Evolutionary conservation across 805 yeast genomes (phyloP).

Genomic region (Wickerhamiella parazyma): DNA sequence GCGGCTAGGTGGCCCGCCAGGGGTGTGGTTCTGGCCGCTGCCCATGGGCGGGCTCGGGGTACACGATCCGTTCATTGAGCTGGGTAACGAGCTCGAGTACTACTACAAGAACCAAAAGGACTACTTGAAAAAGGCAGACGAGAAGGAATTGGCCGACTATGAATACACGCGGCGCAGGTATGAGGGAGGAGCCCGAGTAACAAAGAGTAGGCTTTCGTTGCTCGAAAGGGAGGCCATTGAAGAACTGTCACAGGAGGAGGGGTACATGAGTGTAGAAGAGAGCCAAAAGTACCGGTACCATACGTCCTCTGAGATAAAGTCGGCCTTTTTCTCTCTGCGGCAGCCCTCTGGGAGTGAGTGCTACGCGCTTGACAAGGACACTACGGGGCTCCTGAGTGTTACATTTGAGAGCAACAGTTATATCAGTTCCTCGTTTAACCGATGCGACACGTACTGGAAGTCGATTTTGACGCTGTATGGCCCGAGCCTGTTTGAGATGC

Average conservation of each 20-base stretch:
- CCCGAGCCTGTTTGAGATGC: not conserved
- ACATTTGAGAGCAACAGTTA: no score
- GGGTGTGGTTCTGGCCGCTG: constrained; percentile 2
- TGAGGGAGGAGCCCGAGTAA: not conserved
- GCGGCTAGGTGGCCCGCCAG: not conserved
- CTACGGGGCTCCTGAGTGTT: not conserved
- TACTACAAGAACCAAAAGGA: not conserved
- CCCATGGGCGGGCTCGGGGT: constrained; percentile 5
- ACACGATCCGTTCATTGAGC: constrained; percentile 1
- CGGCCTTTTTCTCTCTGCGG: no score
- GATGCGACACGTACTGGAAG: not conserved
- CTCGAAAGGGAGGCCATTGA: no score
- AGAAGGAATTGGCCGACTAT: not conserved
- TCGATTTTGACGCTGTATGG: not conserved
- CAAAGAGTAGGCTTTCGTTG: no score
- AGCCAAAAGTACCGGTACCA: no score
- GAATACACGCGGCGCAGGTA: not conserved
- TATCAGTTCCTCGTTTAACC: not conserved
- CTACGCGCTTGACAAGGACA: no score
- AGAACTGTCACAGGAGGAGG: no score
- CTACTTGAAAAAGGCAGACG: no score
- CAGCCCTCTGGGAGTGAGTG: no score
- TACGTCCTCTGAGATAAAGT: no score
- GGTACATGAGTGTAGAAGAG: no score
- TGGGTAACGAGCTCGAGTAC: not conserved